Conservation (phyloP, 768 basidiomycete species). For the Favolaschia claudopus region DNA sequence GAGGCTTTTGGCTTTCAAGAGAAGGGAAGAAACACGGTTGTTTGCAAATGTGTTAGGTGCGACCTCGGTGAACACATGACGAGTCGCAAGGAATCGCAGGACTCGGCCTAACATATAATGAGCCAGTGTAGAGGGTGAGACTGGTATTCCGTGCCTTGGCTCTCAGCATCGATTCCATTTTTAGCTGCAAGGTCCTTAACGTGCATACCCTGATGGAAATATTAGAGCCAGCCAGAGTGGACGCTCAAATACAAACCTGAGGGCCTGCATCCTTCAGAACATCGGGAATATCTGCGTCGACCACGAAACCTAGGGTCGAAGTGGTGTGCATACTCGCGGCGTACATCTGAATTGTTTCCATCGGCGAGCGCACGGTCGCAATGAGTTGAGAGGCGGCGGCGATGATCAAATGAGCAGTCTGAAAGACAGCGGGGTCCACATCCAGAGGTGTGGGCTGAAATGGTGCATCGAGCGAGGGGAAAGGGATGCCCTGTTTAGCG, state of each 20-base stretch:
- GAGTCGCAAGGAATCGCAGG: conserved; percentile 44
- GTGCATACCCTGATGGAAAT: conserved; percentile 37
- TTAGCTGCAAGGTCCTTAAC: conserved; percentile 43
- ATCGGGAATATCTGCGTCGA: conserved; percentile 45
- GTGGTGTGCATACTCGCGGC: conserved; percentile 30
- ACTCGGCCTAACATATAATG: conserved; percentile 34
- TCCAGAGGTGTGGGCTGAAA: conserved; percentile 33
- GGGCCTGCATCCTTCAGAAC: conserved; percentile 44
- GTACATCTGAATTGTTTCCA: conserved; percentile 24
- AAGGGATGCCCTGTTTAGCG: conserved; percentile 27
- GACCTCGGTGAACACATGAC: conserved; percentile 46
- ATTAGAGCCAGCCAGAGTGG: conserved; percentile 3
- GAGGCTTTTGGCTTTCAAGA: conserved; percentile 38
- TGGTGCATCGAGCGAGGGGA: conserved; percentile 35
- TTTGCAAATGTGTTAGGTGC: conserved; percentile 43
- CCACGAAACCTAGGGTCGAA: conserved; percentile 35
- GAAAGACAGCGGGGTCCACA: conserved; percentile 28
- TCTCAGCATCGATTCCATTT: conserved; percentile 38
- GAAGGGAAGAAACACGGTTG: conserved; percentile 43
- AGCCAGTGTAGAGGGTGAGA: neutral
- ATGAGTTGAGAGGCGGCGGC: conserved; percentile 40
- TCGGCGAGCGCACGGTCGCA: conserved; percentile 28
- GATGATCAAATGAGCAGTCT: conserved; percentile 31
- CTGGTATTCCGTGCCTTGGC: conserved; percentile 37
- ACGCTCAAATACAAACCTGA: neutral